Percentiles rank a stretch among this genome's conserved stretches.
Evolutionary conservation across 305 asterid genomes (phyloP).

Genomic region (Solanum hybrid): DNA sequence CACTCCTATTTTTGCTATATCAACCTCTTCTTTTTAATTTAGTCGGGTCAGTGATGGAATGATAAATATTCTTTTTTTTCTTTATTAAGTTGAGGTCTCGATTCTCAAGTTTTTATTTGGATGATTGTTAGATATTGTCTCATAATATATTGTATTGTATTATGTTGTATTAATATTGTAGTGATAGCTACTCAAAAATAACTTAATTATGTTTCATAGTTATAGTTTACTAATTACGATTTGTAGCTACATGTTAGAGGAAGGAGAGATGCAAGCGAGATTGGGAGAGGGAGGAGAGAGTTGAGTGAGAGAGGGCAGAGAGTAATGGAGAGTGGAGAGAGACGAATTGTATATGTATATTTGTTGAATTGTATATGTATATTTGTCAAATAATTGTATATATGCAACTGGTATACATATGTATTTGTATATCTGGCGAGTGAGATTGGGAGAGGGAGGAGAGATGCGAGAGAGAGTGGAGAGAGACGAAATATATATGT

Average conservation of each 20-base stretch:
- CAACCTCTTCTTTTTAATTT: background rate
- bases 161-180: too few relatives aligned
- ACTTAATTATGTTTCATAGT: too few relatives aligned
- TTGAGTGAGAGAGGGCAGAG: background rate
- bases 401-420: too few relatives aligned
- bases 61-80: too few relatives aligned
- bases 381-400: too few relatives aligned
- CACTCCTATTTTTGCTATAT: background rate
- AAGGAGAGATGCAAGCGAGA: background rate
- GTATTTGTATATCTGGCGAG: too few relatives aligned
- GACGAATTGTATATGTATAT: too few relatives aligned
- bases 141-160: too few relatives aligned
- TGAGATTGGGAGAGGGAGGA: background rate
- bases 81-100: too few relatives aligned
- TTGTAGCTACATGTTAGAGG: background rate
- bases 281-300: background rate
- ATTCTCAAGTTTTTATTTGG: background rate
- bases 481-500: background rate
- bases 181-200: too few relatives aligned
- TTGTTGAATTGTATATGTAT: too few relatives aligned
- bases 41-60: fast-evolving
- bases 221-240: too few relatives aligned
- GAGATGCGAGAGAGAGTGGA: background rate
- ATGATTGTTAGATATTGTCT: background rate
- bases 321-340: background rate